A percentile compares a stretch with the other conserved stretches of the same genome.
These are phyloP conservation scores for Stenogyne calaminthoides DNA, from an alignment of 305 asterid species.

Conservation along the genomic window DNA sequence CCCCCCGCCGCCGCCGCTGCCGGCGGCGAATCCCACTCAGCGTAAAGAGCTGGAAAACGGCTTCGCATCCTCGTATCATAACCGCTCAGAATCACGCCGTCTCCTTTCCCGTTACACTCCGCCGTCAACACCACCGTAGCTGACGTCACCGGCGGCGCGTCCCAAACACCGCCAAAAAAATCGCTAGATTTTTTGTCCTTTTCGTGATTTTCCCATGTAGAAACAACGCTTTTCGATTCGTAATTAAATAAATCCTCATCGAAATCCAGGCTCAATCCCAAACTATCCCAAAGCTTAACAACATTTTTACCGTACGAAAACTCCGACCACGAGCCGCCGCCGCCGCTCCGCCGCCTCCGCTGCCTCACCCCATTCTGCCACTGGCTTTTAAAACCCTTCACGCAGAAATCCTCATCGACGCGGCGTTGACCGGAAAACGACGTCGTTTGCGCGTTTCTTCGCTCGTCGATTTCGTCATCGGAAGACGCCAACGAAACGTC, in stretches of 20 bases:
- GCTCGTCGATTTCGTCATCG: slow-evolving; percentile 47
- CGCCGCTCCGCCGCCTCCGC: slow-evolving; percentile 35
- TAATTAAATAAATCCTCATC: slow-evolving; percentile 53
- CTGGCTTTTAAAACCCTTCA: slow-evolving; percentile 40
- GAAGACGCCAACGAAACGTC: slow-evolving; percentile 46
- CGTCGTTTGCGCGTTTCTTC: slow-evolving; percentile 35
- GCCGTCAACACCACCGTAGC: slow-evolving; percentile 53
- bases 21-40: slow-evolving; percentile 60
- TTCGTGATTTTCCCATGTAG: slow-evolving; percentile 57
- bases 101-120: slow-evolving; percentile 36
- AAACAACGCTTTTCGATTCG: slow-evolving; percentile 55
- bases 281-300: slow-evolving; percentile 84
- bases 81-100: slow-evolving; percentile 58
- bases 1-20: slow-evolving; percentile 31
- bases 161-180: slow-evolving; percentile 27
- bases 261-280: slow-evolving; percentile 65
- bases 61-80: slow-evolving; percentile 63
- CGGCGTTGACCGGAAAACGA: slow-evolving; percentile 27
- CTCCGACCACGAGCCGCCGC: slow-evolving; percentile 51
- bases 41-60: slow-evolving; percentile 51
- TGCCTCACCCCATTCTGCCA: slow-evolving; percentile 40
- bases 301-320: slow-evolving; percentile 61
- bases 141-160: slow-evolving; percentile 27
- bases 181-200: slow-evolving; percentile 26
- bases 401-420: slow-evolving; percentile 46